These are phyloP conservation scores for Thraustochytrium striatum DNA, from an alignment of 352 stramenopile species.

Conservation along the genomic window DNA sequence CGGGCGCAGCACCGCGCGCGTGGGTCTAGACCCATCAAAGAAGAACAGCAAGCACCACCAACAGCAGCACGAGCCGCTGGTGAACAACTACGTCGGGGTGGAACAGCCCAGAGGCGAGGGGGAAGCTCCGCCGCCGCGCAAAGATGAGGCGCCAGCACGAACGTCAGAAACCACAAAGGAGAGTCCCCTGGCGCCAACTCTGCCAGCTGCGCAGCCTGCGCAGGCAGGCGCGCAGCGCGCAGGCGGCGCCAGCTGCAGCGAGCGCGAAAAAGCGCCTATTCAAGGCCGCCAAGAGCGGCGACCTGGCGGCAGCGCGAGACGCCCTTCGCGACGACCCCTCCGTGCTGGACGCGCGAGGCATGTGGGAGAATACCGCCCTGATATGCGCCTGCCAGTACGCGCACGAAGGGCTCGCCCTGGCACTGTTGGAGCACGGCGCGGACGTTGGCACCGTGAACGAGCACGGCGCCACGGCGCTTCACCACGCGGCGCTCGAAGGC, in stretches of 20 bases:
- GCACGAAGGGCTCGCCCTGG: not conserved
- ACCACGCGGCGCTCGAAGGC: conserved; percentile 23
- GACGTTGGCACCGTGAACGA: conserved; percentile 26
- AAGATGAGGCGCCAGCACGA: not conserved
- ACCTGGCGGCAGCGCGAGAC: not conserved
- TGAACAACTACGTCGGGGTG: too few species aligned
- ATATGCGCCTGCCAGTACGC: conserved; percentile 46
- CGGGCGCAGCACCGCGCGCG: too few species aligned
- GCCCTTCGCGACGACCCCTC: not conserved
- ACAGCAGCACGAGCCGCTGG: too few species aligned
- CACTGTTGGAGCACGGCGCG: conserved; percentile 27
- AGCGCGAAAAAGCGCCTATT: not conserved
- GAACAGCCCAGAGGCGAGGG: too few species aligned
- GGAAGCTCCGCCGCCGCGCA: too few species aligned
- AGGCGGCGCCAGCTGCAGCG: not conserved
- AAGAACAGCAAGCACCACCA: too few species aligned
- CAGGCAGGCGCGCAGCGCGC: not conserved
- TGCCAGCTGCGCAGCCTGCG: not conserved
- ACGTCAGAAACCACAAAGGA: not conserved
- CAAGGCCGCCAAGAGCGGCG: not conserved
- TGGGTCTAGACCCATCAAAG: too few species aligned
- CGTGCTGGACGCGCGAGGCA: conserved; percentile 8
- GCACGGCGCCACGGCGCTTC: conserved; percentile 30
- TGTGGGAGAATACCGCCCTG: conserved; percentile 47
- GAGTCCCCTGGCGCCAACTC: not conserved